A percentile compares a stretch with the other conserved stretches of the same genome.
These are phyloP conservation scores for Gastrodia elata DNA, from an alignment of 106 monocot genomes.

Conservation along the genomic window DNA sequence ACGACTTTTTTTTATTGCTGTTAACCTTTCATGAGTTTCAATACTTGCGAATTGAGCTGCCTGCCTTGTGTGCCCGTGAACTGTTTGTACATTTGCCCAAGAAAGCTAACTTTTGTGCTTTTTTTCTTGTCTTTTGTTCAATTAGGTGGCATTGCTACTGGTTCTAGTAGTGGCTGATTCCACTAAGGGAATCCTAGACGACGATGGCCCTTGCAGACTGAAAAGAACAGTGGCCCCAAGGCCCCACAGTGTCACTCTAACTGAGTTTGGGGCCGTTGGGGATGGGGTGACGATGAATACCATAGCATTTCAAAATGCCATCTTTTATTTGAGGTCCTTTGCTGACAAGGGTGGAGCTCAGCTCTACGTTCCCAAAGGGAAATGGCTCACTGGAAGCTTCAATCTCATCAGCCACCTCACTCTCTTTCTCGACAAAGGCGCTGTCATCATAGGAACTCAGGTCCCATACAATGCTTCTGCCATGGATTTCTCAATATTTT, in stretches of 20 bases:
- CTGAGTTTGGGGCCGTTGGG: conserved; percentile 88
- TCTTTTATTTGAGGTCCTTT: conserved; percentile 77
- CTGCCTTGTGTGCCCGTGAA: background rate
- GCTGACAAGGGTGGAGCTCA: conserved; percentile 95
- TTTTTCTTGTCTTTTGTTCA: conserved; percentile 1
- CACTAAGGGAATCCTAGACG: background rate
- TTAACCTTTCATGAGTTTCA: background rate
- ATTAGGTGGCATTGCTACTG: conserved; percentile 17
- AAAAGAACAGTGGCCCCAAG: conserved; percentile 16
- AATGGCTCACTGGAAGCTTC: conserved; percentile 81
- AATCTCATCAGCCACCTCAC: conserved; percentile 89
- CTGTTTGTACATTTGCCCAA: background rate
- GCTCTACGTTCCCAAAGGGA: conserved; percentile 74
- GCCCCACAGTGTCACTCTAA: conserved; percentile 77
- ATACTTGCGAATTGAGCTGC: too few relatives aligned
- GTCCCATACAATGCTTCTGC: conserved; percentile 13
- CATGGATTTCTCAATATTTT: background rate
- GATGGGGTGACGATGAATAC: conserved; percentile 73
- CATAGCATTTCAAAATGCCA: conserved; percentile 84
- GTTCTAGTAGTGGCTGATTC: conserved; percentile 3
- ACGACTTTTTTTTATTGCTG: background rate
- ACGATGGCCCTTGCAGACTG: conserved; percentile 20
- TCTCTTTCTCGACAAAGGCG: conserved; percentile 66
- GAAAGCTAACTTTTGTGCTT: background rate
- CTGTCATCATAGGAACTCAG: conserved; percentile 62